Evolutionary conservation across 139 green algal genomes (phyloP), one percentile per base, ranked within the genome.

Genomic region (Raphidocelis subcapitata): DNA sequence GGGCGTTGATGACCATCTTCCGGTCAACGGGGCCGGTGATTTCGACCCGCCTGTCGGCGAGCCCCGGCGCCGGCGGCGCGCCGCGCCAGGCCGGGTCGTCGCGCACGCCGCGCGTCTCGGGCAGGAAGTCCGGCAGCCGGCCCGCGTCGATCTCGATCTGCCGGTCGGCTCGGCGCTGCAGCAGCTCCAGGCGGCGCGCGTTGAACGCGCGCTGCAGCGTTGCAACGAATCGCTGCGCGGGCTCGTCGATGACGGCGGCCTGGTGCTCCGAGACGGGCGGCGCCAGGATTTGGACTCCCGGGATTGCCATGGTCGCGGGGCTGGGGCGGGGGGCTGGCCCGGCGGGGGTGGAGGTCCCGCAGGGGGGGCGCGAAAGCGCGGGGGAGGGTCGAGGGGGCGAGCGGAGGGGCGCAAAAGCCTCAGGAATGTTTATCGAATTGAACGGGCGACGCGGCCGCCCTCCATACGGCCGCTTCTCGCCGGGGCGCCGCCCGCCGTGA

Each of bases 1-100:
- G 81, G 12, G 92, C 92, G 66, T 97, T 97, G 85, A 97, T 96
- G 41, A 97, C 88, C 92, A 97, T 97, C 81, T 97, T 97, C 52
- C 86, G 79, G 60, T 95, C 89, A 24, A 93, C 88, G 49, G 91
- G 92, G 14, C 91, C 87, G 10, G 92, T 97, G 75, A 97, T 97
- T 80, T 97, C 92, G 23, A 97, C 91, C 3, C 92, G 85, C 0
- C 92, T 79, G 75, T 97, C 92, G 33, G 82, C 78, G 54, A 97
- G 72, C 36, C 90, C 92, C 0, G 84, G 74, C 2, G 91, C 89
- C 20, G 89, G 81, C 1, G 80, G 72, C 0, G 88, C 84, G 41
- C 91, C 92, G 60, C 79, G 82, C 91, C 91, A 97, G 33, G 68
- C 56, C 0, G 70, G 55, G 33, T 76, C 72, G 32, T 68, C 46